Percentiles rank a stretch among this genome's conserved stretches.
phyloP scores from a whole-genome alignment of 352 stramenopile genomes.

The Pythium folliculosum region DNA sequence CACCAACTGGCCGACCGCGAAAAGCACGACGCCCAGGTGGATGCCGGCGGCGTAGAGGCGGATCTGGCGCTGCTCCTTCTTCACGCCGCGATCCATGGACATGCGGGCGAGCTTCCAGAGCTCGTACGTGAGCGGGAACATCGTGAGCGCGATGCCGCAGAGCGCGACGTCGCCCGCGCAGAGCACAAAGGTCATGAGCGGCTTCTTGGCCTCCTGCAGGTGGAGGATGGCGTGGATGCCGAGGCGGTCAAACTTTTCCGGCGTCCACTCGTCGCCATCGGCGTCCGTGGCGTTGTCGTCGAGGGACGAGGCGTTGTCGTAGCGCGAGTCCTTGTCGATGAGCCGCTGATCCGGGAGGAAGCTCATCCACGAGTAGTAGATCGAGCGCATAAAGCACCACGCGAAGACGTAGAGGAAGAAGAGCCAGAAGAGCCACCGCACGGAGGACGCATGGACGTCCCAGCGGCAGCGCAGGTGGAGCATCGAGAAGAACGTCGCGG shows the following conservation, averaged over 20 bases:
- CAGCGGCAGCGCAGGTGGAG: constrained; percentile 25
- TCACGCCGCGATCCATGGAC: constrained; percentile 61
- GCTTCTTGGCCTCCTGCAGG: constrained; percentile 23
- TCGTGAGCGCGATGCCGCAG: constrained; percentile 52
- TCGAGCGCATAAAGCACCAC: constrained; percentile 40
- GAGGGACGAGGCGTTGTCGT: no score
- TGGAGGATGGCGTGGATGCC: constrained; percentile 42
- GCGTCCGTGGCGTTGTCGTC: no score
- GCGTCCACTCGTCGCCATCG: background rate
- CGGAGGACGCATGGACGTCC: constrained; percentile 34
- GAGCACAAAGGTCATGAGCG: constrained; percentile 38
- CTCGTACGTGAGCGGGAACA: constrained; percentile 63
- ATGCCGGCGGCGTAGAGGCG: constrained; percentile 35
- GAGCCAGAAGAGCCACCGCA: constrained; percentile 64
- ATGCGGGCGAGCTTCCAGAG: constrained; percentile 55
- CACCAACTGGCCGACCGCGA: constrained; percentile 31
- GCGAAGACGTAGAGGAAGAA: constrained; percentile 63
- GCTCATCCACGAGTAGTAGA: constrained; percentile 45
- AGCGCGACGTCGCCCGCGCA: constrained; percentile 53
- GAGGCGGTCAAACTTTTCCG: constrained; percentile 45
- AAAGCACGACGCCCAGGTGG: constrained; percentile 33
- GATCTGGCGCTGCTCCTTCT: constrained; percentile 48
- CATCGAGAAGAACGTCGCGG: constrained; percentile 25
- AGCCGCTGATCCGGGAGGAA: constrained; percentile 11
- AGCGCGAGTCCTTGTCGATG: background rate